These are phyloP conservation scores for Botrytis aclada DNA, from an alignment of 2,329 filamentous ascomycete species.

Conservation along the genomic window DNA sequence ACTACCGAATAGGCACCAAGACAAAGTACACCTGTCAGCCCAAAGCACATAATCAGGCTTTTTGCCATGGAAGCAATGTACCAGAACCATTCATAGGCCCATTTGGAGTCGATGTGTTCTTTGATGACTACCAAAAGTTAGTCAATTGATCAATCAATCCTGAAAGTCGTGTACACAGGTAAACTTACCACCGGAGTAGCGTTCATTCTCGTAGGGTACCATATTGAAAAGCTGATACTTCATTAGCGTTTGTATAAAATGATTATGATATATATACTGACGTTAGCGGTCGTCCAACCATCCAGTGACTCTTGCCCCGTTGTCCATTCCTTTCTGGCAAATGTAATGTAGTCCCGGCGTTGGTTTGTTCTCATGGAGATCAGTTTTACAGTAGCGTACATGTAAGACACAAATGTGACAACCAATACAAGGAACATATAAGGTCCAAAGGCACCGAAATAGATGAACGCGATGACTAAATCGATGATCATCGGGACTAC, in stretches of 20 bases:
- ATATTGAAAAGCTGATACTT: slow-evolving; percentile 50
- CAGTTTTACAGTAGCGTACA: slow-evolving; percentile 47
- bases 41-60: slow-evolving; percentile 48
- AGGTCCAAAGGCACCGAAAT: slow-evolving; percentile 56
- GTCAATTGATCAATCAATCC: not conserved
- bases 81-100: slow-evolving; percentile 38
- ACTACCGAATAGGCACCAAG: slow-evolving; percentile 34
- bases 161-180: not conserved
- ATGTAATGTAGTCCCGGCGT: slow-evolving; percentile 38
- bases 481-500: slow-evolving; percentile 62
- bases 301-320: slow-evolving; percentile 41
- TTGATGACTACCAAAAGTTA: slow-evolving; percentile 36
- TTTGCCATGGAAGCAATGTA: slow-evolving; percentile 51
- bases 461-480: slow-evolving; percentile 57
- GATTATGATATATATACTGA: slow-evolving; percentile 26
- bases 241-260: slow-evolving; percentile 7
- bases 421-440: slow-evolving; percentile 54
- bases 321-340: slow-evolving; percentile 38
- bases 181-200: slow-evolving; percentile 43
- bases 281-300: slow-evolving; percentile 42
- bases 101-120: slow-evolving; percentile 40
- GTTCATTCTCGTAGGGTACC: slow-evolving; percentile 49
- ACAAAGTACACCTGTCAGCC: slow-evolving; percentile 44
- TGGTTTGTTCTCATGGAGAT: slow-evolving; percentile 36
- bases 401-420: slow-evolving; percentile 48